phyloP scores from a whole-genome alignment of 495 filamentous ascomycete species.

The Niebla homalea region DNA sequence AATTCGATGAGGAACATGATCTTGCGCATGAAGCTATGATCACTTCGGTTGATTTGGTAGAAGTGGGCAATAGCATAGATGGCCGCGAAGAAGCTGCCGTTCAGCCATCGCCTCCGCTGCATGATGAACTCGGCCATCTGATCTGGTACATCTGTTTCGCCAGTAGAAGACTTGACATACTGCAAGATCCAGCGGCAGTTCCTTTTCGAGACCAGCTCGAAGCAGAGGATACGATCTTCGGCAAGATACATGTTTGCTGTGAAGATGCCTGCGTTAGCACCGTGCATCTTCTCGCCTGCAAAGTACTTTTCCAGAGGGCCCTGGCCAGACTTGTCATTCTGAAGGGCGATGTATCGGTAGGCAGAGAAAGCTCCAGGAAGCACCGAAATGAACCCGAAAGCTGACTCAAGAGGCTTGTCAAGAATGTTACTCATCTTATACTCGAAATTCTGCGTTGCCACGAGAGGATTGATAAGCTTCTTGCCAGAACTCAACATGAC shows the following conservation, averaged over 20 bases:
- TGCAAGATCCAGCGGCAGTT: conserved; percentile 95
- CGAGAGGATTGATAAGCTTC: conserved; percentile 83
- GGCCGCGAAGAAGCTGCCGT: conserved; percentile 96
- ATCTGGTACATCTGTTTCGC: conserved; percentile 97
- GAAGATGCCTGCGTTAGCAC: conserved; percentile 89
- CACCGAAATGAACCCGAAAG: conserved; percentile 96
- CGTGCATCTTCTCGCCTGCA: conserved; percentile 94
- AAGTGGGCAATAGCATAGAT: conserved; percentile 91
- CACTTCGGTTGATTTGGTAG: conserved; percentile 83
- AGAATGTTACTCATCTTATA: conserved; percentile 99
- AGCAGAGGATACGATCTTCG: conserved; percentile 98
- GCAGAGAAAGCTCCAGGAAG: conserved; percentile 96
- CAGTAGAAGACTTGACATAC: conserved; percentile 93
- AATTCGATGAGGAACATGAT: conserved; percentile 85
- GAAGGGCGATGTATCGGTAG: conserved; percentile 84
- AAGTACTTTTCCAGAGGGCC: conserved; percentile 97
- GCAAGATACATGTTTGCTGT: conserved; percentile 99
- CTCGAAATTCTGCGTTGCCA: conserved; percentile 97
- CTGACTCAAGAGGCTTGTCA: conserved; percentile 93
- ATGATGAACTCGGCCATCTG: conserved; percentile 90
- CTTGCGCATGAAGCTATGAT: conserved; percentile 79
- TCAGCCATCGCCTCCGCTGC: conserved; percentile 93
- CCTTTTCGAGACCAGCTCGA: conserved; percentile 94
- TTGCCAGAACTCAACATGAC: conserved; percentile 91
- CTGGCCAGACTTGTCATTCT: conserved; percentile 88